Base-by-base conservation (phyloP, 208 protist species). In the Trypanosoma mega region DNA sequence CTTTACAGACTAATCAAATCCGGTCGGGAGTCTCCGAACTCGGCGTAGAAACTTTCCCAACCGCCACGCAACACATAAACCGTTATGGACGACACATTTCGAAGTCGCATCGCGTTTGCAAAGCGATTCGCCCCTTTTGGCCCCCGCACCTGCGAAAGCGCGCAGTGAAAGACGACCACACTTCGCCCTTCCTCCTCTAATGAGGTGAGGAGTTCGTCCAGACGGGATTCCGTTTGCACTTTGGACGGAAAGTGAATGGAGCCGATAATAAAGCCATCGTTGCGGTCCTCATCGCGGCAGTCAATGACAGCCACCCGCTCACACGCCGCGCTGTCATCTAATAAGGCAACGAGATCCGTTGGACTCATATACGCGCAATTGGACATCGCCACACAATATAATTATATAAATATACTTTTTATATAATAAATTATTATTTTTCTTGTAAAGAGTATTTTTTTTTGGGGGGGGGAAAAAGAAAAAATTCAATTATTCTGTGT, bases 61-160 rank as follows among this genome's bases (percentile, higher is more conserved):
- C 85, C 85, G 12, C 85, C 85, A 18, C 78, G 70, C 44, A 90
- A 71, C 46, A 92, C 82, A 45, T 69, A 80, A 68, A 92, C 85
- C 2, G 29, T 30, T n/a, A 72, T 73, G 3, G 72, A 39, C 3
- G 56, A n/a, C 43, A 77, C 64, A 18, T 71, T 74, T 3, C 62
- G 47, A 29, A 47, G 74, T 14, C 68, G 58, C 49, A 88, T 69
- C 5, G 61, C 73, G n/a, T 54, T 26, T 0, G 65, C 78, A 60
- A 93, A 91, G 2, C 81, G 66, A 18, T 63, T 72, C 1, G 81
- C 82, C 0, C 74, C 80, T 18, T 67, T 69, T 14, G 87, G 87
- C 16, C 83, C 83, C 4, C 87, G 80, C 18, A 93, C 68, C 48
- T 89, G 81, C 31, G 83, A 91, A 33, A 89, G 72, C 11, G 80